Evolutionary conservation across 176 grass and related monocot species (phyloP), one percentile per base, ranked within the genome.

Genomic region (Zoysia pacifica): DNA sequence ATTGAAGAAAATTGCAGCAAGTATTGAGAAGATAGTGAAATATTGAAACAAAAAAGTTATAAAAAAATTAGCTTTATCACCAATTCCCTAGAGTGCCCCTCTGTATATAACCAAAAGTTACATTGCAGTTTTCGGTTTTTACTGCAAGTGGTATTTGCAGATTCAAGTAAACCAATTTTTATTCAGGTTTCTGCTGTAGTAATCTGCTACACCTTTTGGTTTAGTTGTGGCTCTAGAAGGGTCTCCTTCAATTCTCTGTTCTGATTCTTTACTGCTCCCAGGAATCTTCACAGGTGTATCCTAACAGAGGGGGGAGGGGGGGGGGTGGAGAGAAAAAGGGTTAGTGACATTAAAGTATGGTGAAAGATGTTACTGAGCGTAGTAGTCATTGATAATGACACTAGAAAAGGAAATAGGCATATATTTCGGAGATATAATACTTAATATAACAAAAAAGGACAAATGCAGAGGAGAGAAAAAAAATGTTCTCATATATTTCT

Each of bases 151-250:
- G 0, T 12, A 42, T 78, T 66, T 37, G 39, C 58, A 78, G 35
- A 71, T 38, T 65, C 59, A 35, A 56, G 11, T 69, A 4, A 75
- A 75, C 2, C 64, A 42, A 19, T 48, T 84, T 62, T 56, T 48
- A 16, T 40, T 46, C 60, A 7, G 83, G 18, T 40, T 72, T 43
- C 47, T 63, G 40, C 10, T 35, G 19, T 77, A 65, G 11, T 62
- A 85, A 72, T 60, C n/a, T 28, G 37, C 15, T 72, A 48, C 52
- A 85, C 54, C 83, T 86, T 78, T 41, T 67, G 77, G 77, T 81
- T 72, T 48, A 36, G 9, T 10, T 36, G 18, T 84, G 49, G 20
- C 49, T 64, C 19, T 72, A 37, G 87, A 77, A 86, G 46, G 38
- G 39, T 48, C 68, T 35, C 14, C 52, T 40, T 82, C 74, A 74